Conservation (phyloP, 257 asterid species). For the Solanum phureja region DNA sequence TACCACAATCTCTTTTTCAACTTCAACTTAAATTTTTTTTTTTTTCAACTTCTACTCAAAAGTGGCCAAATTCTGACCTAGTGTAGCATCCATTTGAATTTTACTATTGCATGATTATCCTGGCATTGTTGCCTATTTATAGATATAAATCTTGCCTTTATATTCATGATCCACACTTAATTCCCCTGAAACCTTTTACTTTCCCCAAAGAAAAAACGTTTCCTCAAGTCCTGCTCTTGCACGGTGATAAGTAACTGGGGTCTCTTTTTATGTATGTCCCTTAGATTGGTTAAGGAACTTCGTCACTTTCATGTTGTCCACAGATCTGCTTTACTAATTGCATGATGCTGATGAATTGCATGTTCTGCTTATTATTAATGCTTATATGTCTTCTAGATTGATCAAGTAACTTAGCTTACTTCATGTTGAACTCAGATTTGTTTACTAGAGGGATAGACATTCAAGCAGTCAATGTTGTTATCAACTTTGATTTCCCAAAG, state of each 20-base stretch:
- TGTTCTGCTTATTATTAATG: not conserved
- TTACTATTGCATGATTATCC: not conserved
- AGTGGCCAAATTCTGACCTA: not conserved
- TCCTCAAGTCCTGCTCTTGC: not conserved
- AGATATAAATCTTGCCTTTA: not conserved
- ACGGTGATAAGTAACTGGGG: not conserved
- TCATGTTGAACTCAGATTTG: slow-evolving; percentile 38
- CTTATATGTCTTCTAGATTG: not conserved
- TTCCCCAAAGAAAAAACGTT: not conserved
- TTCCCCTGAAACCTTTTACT: not conserved
- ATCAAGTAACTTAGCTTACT: not conserved
- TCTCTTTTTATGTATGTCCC: not conserved
- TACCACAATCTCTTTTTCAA: not conserved
- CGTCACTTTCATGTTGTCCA: not conserved
- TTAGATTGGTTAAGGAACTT: not conserved
- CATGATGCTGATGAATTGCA: not conserved
- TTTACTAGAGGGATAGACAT: slow-evolving; percentile 89
- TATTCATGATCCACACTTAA: not conserved
- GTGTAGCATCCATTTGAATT: not conserved
- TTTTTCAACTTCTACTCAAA: not conserved
- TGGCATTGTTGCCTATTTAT: not conserved
- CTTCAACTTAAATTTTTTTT: not conserved
- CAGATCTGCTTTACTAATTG: not conserved
- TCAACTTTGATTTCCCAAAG: slow-evolving; percentile 81
- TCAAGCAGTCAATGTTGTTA: slow-evolving; percentile 84